Conservation (phyloP, 768 basidiomycete genomes). For the Lepiota brunneoincarnata region DNA sequence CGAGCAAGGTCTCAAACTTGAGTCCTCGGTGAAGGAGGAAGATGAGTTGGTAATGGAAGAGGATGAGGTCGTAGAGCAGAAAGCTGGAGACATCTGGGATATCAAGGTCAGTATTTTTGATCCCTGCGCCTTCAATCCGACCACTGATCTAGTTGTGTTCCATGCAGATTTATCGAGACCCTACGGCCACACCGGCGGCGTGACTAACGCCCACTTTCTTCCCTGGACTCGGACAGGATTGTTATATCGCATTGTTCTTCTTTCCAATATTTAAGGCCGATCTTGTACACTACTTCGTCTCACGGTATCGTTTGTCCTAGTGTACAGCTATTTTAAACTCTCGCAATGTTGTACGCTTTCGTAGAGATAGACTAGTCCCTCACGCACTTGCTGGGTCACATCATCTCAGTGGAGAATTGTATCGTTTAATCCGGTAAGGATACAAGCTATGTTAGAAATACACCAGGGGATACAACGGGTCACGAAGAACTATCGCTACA, state of each 20-base stretch:
- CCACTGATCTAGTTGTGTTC: constrained; percentile 8
- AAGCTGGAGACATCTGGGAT: constrained; percentile 72
- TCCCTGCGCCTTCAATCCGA: not conserved
- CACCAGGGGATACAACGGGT: constrained; percentile 10
- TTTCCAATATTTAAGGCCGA: constrained; percentile 1
- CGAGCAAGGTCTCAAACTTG: constrained; percentile 90
- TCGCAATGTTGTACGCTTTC: constrained; percentile 18
- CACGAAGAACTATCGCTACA: constrained; percentile 12
- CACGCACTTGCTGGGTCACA: not conserved
- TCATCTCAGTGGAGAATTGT: not conserved
- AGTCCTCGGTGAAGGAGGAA: constrained; percentile 38
- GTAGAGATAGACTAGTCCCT: not conserved
- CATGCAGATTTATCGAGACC: constrained; percentile 46
- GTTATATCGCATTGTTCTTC: constrained; percentile 2
- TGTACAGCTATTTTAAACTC: constrained; percentile 9
- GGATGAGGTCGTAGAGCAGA: constrained; percentile 28
- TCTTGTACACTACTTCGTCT: constrained; percentile 6
- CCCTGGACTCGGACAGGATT: constrained; percentile 9
- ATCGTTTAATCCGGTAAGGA: not conserved
- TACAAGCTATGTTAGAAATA: constrained; percentile 13
- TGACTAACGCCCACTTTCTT: constrained; percentile 14
- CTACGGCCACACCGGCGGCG: constrained; percentile 37
- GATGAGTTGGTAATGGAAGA: constrained; percentile 35
- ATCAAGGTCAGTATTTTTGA: constrained; percentile 50
- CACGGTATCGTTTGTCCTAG: not conserved